Evolutionary conservation across 2,329 filamentous ascomycete genomes (phyloP), one percentile per base, ranked within the genome.

Genomic region (Conoideocrella luteorostrata): DNA sequence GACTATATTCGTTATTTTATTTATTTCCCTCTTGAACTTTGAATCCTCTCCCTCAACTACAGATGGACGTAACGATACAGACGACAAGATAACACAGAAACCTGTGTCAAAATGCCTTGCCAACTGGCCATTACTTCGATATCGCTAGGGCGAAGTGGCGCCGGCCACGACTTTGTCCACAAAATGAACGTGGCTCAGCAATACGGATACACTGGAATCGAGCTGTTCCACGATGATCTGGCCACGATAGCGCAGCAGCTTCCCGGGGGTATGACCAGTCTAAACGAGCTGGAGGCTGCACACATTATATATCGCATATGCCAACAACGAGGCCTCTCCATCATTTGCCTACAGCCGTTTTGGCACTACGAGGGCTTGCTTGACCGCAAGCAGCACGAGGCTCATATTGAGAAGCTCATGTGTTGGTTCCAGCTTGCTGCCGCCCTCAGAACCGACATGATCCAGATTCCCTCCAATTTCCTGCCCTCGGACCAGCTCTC

Each of bases 141-240:
- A 9, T 36, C 34, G 5, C 34, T 36, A 5, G 34, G 34, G 10
- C 34, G 34, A 10, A 20, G 34, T 17, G 18, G 15, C 6, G 34
- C 34, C 9, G 34, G 34, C 18, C 88, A 87, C 61, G 76, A 81
- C 46, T 72, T 80, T 41, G 79, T 77, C 45, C 78, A 82, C 11
- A 87, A 86, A 64, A 18, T 36, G 15, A n/a, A 36, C 15, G 72
- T 88, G 40, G 69, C 83, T 17, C 67, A 74, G n/a, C 64, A 68
- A 39, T 70, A 81, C 50, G 79, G 78, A 10, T 77, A 86, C 55
- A 60, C 74, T 49, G 82, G 82, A 37, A 75, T 88, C 48, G 84
- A 88, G 59, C 70, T 87, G 12, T 87, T 86, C 67, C 78, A 82
- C 59, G 84, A 88, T 56, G 85, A 88, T 58, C 70, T 88, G 64